Evolutionary conservation across 1,284 basidiomycete genomes (phyloP).

Genomic region (Phlebopus sp.): DNA sequence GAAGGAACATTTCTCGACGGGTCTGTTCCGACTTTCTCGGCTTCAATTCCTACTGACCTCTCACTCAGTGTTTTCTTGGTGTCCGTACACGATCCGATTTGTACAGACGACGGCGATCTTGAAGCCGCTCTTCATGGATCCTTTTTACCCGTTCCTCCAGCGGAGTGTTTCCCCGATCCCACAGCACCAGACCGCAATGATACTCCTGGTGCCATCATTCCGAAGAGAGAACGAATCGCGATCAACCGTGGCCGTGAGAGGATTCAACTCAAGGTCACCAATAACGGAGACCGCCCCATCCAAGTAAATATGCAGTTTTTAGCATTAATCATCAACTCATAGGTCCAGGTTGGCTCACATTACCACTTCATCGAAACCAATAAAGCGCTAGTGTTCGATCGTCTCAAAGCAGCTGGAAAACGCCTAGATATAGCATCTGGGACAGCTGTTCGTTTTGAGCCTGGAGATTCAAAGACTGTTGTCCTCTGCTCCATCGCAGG

Average conservation of each 20-base stretch:
- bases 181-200: slow-evolving; percentile 50
- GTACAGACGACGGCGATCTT: slow-evolving; percentile 78
- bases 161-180: slow-evolving; percentile 62
- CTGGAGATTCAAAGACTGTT: slow-evolving; percentile 86
- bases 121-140: slow-evolving; percentile 87
- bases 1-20: slow-evolving; percentile 88
- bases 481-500: slow-evolving; percentile 82
- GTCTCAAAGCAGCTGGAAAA: slow-evolving; percentile 76
- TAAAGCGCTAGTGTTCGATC: slow-evolving; percentile 78
- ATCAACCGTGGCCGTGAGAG: slow-evolving; percentile 76
- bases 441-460: slow-evolving; percentile 96
- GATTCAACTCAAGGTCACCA: slow-evolving; percentile 77
- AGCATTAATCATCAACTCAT: slow-evolving; percentile 5
- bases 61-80: slow-evolving; percentile 78
- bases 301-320: slow-evolving; percentile 52
- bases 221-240: slow-evolving; percentile 63
- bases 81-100: slow-evolving; percentile 92
- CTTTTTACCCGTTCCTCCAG: slow-evolving; percentile 78
- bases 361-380: slow-evolving; percentile 95
- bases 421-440: slow-evolving; percentile 92
- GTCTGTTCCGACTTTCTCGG: slow-evolving; percentile 40
- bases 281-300: slow-evolving; percentile 92
- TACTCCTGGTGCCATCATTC: slow-evolving; percentile 74
- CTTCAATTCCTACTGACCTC: not conserved
- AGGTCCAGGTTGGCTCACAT: slow-evolving; percentile 78